Conservation (phyloP, 1,284 basidiomycete genomes). For the Sphagnurus paluster region DNA sequence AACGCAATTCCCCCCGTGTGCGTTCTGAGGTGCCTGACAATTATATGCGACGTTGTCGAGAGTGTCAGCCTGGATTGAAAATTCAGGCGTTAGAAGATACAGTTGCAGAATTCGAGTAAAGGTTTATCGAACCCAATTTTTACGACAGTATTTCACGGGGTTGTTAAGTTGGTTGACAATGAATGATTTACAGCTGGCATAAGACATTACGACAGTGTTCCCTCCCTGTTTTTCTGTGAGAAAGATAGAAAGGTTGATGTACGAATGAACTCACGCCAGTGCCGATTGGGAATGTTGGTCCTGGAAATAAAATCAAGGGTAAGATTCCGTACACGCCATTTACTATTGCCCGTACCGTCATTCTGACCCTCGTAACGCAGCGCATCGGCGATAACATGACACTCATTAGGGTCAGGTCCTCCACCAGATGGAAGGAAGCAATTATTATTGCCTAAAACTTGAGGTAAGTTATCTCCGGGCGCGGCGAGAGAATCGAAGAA, state of each 20-base stretch:
- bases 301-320: constrained; percentile 19
- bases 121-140: constrained; percentile 33
- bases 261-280: constrained; percentile 25
- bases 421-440: constrained; percentile 35
- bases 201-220: constrained; percentile 36
- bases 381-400: constrained; percentile 47
- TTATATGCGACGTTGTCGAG: constrained; percentile 42
- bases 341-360: constrained; percentile 26
- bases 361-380: constrained; percentile 47
- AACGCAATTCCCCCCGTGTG: constrained; percentile 49
- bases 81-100: neutral
- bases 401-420: constrained; percentile 47
- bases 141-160: constrained; percentile 35
- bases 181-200: constrained; percentile 37
- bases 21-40: constrained; percentile 48
- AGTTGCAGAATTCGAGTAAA: neutral
- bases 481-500: neutral
- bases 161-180: constrained; percentile 39
- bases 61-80: constrained; percentile 32
- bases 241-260: neutral
- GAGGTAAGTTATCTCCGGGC: neutral
- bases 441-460: constrained; percentile 14
- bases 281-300: constrained; percentile 32
- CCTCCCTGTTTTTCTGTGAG: constrained; percentile 14
- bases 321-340: neutral